These are phyloP conservation scores for Cyclotella baltica DNA, from an alignment of 108 stramenopile genomes.

Conservation along the genomic window DNA sequence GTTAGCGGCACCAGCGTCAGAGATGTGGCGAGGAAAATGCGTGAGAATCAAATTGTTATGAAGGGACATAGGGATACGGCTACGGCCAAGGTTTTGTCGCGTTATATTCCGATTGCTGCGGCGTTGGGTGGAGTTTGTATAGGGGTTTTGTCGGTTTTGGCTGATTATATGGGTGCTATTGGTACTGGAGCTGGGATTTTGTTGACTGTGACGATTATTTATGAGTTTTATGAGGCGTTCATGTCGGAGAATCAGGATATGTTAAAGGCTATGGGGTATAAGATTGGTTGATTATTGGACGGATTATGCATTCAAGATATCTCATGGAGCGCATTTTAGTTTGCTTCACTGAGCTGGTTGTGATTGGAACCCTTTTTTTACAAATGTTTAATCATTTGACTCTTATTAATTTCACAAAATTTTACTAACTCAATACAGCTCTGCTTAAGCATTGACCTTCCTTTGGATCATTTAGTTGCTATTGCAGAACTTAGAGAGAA, in stretches of 20 bases:
- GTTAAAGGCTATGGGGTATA: constrained; percentile 8
- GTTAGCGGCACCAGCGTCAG: constrained; percentile 96
- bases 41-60: constrained; percentile 98
- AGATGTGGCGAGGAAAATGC: constrained; percentile 98
- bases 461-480: too few species aligned
- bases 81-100: constrained; percentile 92
- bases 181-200: constrained; percentile 96
- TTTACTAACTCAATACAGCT: too few species aligned
- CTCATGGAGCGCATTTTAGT: too few species aligned
- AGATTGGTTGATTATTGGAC: constrained; percentile 9
- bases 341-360: too few species aligned
- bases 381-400: too few species aligned
- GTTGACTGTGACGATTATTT: constrained; percentile 98
- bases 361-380: too few species aligned
- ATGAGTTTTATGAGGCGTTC: constrained; percentile 95
- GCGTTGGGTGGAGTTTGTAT: constrained; percentile 99
- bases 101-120: constrained; percentile 99
- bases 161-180: constrained; percentile 97
- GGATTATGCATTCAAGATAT: too few species aligned
- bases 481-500: too few species aligned
- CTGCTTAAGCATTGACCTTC: too few species aligned
- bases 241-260: constrained; percentile 67
- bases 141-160: constrained; percentile 96
- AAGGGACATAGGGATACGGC: constrained; percentile 98
- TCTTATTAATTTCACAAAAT: too few species aligned